Conservation (phyloP, 2,329 filamentous ascomycete genomes). For the Penicillium paneum region DNA sequence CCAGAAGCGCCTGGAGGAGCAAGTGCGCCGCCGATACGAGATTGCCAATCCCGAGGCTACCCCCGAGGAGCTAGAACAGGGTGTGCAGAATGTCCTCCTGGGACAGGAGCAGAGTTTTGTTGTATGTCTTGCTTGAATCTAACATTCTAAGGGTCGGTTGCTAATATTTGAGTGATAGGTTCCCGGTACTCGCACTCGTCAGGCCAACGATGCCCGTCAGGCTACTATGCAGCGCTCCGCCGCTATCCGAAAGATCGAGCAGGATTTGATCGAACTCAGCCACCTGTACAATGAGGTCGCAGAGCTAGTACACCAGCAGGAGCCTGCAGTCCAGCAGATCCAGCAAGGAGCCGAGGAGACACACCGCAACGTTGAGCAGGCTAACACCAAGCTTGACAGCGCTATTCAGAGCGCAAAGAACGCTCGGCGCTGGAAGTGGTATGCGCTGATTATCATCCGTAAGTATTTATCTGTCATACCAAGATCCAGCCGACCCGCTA, state of each 20-base stretch:
- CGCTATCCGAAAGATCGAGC: constrained; percentile 87
- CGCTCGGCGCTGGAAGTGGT: constrained; percentile 94
- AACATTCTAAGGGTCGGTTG: not conserved
- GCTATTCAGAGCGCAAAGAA: constrained; percentile 77
- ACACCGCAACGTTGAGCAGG: constrained; percentile 77
- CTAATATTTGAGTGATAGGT: constrained; percentile 23
- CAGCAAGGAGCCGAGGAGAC: constrained; percentile 85
- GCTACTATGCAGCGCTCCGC: constrained; percentile 78
- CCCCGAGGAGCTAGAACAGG: constrained; percentile 72
- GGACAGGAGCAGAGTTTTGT: constrained; percentile 74
- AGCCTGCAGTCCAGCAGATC: constrained; percentile 73
- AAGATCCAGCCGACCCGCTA: constrained; percentile 6
- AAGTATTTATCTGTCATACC: constrained; percentile 36
- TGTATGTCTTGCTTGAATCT: constrained; percentile 53
- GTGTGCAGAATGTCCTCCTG: constrained; percentile 65
- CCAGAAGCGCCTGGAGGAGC: constrained; percentile 73
- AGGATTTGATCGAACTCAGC: constrained; percentile 80
- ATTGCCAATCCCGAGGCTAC: constrained; percentile 81
- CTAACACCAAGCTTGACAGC: constrained; percentile 76
- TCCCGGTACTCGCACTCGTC: constrained; percentile 56
- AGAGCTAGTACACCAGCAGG: constrained; percentile 79
- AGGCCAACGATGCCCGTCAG: constrained; percentile 73
- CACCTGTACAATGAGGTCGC: constrained; percentile 90
- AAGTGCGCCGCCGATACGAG: constrained; percentile 83
- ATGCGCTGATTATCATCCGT: constrained; percentile 73